phyloP scores from a whole-genome alignment of 768 basidiomycete genomes.

The Megacollybia marginata region DNA sequence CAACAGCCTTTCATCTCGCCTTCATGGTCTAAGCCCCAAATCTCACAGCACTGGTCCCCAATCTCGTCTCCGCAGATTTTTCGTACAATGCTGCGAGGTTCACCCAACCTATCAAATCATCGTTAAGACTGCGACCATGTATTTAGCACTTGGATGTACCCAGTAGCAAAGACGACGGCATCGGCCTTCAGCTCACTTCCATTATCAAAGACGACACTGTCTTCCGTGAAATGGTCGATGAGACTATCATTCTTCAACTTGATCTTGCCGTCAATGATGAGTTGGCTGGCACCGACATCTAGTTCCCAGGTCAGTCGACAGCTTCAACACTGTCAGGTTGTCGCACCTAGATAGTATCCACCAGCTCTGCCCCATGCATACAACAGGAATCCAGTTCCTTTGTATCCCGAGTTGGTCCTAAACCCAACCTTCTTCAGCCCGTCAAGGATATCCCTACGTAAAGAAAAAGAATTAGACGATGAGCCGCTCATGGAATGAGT shows the following conservation, averaged over 20 bases:
- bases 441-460: slow-evolving; percentile 47
- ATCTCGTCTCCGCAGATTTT: not conserved
- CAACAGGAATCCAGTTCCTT: slow-evolving; percentile 44
- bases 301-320: not conserved
- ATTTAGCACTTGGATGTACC: slow-evolving; percentile 24
- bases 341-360: slow-evolving; percentile 61
- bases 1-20: slow-evolving; percentile 49
- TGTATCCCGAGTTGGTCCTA: slow-evolving; percentile 40
- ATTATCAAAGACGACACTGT: slow-evolving; percentile 41
- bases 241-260: slow-evolving; percentile 57
- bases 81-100: not conserved
- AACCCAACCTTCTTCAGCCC: slow-evolving; percentile 54
- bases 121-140: not conserved
- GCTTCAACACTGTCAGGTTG: not conserved
- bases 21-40: slow-evolving; percentile 61
- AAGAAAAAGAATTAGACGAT: not conserved
- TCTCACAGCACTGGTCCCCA: too few species aligned
- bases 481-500: too few species aligned
- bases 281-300: slow-evolving; percentile 55
- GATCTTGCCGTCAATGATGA: slow-evolving; percentile 62
- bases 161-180: slow-evolving; percentile 54
- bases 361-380: slow-evolving; percentile 44
- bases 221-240: slow-evolving; percentile 36
- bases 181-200: slow-evolving; percentile 41
- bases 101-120: not conserved